phyloP scores from a whole-genome alignment of 805 yeast species.

The Candida xyloterini region DNA sequence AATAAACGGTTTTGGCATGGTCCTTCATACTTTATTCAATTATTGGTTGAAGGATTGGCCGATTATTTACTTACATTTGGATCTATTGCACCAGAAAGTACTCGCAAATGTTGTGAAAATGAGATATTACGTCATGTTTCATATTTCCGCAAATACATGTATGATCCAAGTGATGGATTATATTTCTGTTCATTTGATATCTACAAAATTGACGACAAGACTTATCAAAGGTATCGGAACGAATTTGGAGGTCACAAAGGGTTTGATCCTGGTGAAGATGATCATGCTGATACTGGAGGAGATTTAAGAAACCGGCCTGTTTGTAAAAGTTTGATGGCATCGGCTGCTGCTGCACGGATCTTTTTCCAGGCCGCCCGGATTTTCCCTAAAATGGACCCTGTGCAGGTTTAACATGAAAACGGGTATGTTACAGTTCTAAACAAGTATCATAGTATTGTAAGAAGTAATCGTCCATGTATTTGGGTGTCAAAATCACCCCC shows the following conservation, averaged over 20 bases:
- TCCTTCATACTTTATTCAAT: constrained; percentile 61
- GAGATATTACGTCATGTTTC: constrained; percentile 54
- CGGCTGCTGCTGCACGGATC: constrained; percentile 65
- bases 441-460: no score
- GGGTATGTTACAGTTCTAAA: no score
- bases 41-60: constrained; percentile 64
- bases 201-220: constrained; percentile 46
- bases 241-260: constrained; percentile 55
- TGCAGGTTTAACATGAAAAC: constrained; percentile 9
- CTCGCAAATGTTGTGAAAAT: constrained; percentile 30
- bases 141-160: constrained; percentile 54
- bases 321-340: constrained; percentile 49
- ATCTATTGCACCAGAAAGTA: constrained; percentile 34
- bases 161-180: constrained; percentile 56
- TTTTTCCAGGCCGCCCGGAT: constrained; percentile 67
- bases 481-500: no score
- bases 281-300: constrained; percentile 44
- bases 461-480: no score
- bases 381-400: constrained; percentile 36
- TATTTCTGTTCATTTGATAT: constrained; percentile 61
- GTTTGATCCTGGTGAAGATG: constrained; percentile 50
- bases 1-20: constrained; percentile 63
- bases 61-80: constrained; percentile 57
- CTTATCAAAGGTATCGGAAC: constrained; percentile 46
- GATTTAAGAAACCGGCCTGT: constrained; percentile 31